These are phyloP conservation scores for Xylariaceae sp. DNA, from an alignment of 2,329 filamentous ascomycete species.

Conservation along the genomic window DNA sequence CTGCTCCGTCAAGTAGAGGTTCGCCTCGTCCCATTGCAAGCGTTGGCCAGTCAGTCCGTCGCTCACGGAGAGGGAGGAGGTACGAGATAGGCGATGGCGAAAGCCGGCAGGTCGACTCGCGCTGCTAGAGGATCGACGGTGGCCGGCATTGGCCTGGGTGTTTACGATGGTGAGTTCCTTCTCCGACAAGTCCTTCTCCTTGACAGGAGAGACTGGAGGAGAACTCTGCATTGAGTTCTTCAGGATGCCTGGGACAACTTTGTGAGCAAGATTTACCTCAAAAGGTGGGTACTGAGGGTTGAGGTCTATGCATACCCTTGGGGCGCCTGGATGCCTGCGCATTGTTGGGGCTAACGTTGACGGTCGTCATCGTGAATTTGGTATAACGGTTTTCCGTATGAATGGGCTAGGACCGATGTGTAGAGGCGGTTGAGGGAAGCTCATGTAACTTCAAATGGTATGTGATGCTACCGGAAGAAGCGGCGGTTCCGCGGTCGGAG, in stretches of 20 bases:
- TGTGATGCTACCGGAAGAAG: background rate
- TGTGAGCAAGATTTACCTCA: background rate
- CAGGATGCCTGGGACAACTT: conserved; percentile 65
- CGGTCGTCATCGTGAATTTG: conserved; percentile 27
- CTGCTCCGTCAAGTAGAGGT: conserved; percentile 94
- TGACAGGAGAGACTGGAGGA: conserved; percentile 48
- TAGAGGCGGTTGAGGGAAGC: background rate
- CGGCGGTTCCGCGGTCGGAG: background rate
- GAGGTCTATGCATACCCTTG: conserved; percentile 24
- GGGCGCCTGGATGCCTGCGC: conserved; percentile 28
- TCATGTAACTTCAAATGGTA: background rate
- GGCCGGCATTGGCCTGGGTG: conserved; percentile 89
- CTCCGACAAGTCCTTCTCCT: conserved; percentile 54
- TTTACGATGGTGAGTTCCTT: conserved; percentile 93
- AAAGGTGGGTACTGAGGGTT: background rate
- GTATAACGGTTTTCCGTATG: background rate
- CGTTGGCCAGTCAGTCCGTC: conserved; percentile 58
- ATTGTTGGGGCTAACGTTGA: conserved; percentile 26
- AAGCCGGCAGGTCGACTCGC: conserved; percentile 57
- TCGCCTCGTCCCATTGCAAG: conserved; percentile 97
- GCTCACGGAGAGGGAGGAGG: conserved; percentile 41
- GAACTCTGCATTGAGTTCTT: conserved; percentile 76
- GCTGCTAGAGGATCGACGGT: conserved; percentile 74
- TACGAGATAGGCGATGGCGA: conserved; percentile 63
- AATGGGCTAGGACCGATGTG: background rate